Evolutionary conservation across 768 basidiomycete genomes (phyloP), one percentile per base, ranked within the genome.

Genomic region (Clathrus columnatus): DNA sequence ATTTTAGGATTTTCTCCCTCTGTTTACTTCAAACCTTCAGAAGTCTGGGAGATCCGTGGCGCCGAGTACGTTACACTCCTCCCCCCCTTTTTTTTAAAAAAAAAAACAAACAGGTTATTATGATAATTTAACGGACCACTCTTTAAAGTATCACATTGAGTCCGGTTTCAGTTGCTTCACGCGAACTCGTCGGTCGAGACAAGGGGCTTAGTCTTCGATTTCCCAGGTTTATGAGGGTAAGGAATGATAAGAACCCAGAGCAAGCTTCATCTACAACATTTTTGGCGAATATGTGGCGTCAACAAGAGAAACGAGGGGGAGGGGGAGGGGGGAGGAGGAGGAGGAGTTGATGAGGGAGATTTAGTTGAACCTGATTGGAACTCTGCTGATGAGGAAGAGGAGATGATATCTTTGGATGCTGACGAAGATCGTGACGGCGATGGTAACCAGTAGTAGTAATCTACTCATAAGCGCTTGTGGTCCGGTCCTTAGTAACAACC

Each of bases 31-130:
- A 76, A 74, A 60, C 85, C 87, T 18, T 70, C 71, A 55, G 82
- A 87, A 64, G 88, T 92, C 16, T 96, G 93, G 93, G 92, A 96
- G 70, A 87, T 95, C 56, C 78, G 81, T 24, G 83, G 85, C 36
- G 84, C 86, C 57, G 83, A 87, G 84, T 81, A 60, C 66, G 74
- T 65, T n/a, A n/a, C n/a, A n/a, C n/a, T n/a, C n/a, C n/a, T n/a
- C n/a, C n/a, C n/a, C n/a, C n/a, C n/a, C n/a, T n/a, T n/a, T n/a
- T n/a, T n/a, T n/a, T n/a, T n/a, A n/a, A n/a, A n/a, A n/a, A n/a
- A n/a, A n/a, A n/a, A n/a, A n/a, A n/a, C n/a, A n/a, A n/a, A n/a
- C n/a, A n/a, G n/a, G n/a, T n/a, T n/a, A n/a, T n/a, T n/a, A n/a
- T n/a, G n/a, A n/a, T n/a, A n/a, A n/a, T n/a, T n/a, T 57, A 32